Evolutionary conservation across 768 basidiomycete species (phyloP).

Genomic region (Tylopilus rubrobrunneus): DNA sequence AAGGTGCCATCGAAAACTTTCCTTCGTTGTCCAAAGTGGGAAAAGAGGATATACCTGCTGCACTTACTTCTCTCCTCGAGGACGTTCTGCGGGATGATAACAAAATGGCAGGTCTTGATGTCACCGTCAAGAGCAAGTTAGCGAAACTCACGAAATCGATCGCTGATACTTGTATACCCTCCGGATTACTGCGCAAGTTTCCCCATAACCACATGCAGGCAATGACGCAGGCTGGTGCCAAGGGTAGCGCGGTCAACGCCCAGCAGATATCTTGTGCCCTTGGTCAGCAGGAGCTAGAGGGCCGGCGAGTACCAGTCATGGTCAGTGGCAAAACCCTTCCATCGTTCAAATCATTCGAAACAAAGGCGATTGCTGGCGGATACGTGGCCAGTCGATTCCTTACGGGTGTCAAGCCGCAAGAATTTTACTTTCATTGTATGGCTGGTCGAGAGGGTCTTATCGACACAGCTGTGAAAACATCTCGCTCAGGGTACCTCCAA

Average conservation of each 20-base stretch:
- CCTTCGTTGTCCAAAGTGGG: slow-evolving; percentile 60
- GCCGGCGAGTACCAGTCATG: slow-evolving; percentile 98
- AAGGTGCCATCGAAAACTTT: slow-evolving; percentile 88
- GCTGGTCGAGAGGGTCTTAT: slow-evolving; percentile 98
- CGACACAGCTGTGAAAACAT: slow-evolving; percentile 98
- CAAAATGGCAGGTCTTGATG: slow-evolving; percentile 96
- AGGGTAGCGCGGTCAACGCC: slow-evolving; percentile 96
- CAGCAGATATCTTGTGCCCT: slow-evolving; percentile 97
- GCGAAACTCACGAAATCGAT: slow-evolving; percentile 87
- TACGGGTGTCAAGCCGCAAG: slow-evolving; percentile 96
- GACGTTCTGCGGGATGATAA: slow-evolving; percentile 92
- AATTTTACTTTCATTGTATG: slow-evolving; percentile 99
- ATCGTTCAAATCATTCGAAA: slow-evolving; percentile 95
- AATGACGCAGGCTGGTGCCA: slow-evolving; percentile 97
- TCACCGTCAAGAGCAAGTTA: slow-evolving; percentile 83
- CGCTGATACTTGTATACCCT: slow-evolving; percentile 82
- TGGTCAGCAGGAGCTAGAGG: slow-evolving; percentile 97
- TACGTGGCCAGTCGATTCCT: slow-evolving; percentile 98
- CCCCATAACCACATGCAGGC: slow-evolving; percentile 99
- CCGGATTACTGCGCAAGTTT: slow-evolving; percentile 86
- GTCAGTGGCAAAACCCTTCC: slow-evolving; percentile 98
- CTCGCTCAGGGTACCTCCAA: slow-evolving; percentile 96
- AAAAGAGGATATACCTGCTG: slow-evolving; percentile 49
- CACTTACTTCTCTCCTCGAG: slow-evolving; percentile 69
- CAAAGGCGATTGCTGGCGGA: slow-evolving; percentile 96